Base-by-base conservation (phyloP, 257 asterid species). In the Capsicum rhomboideum region DNA sequence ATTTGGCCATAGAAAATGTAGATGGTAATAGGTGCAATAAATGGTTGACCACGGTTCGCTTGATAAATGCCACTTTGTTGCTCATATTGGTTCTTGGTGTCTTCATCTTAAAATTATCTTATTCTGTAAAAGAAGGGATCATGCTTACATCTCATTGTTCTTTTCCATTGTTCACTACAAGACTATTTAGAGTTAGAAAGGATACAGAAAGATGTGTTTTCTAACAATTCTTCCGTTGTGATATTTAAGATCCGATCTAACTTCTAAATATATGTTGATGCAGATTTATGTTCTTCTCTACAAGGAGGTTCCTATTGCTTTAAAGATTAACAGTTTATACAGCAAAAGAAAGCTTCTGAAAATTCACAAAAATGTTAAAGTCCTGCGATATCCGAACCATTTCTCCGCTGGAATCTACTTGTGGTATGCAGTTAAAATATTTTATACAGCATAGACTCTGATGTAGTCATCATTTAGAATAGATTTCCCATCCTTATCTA, bases 221-320 rank as follows among this genome's bases (percentile, higher is more conserved):
- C 40, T 14, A 18, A 8, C 81, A 49, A 23, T 46, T 75, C 61
- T 75, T 75, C 23, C 9, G 2, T 49, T 49, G 12, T 14, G 23
- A 13, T 49, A 26, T 50, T 23, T 49, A 49, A 49, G 81, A 16
- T 26, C 26, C 61, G 26, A 28, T 14, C 61, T 77, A 77, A 77
- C 82, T 50, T 49, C 16, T 75, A 75, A 49, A 75, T 75, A 16
- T 77, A 61, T 49, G 79, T 49, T 72, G 53, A 40, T 93, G 93
- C 97, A 96, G 99, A 94, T 96, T 87, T 88, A 90, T 91, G 92
- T 94, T 90, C 98, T 96, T 86, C 97, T 96, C 59, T 96, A 94
- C 94, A 94, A 94, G 95, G 99, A 96, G 86, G 99, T 96, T 87
- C 84, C 98, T 63, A 87, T 96, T 81, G 99, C 99, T 84, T 88